These are phyloP conservation scores for Ogataea pini DNA, from an alignment of 805 yeast genomes.

Conservation along the genomic window DNA sequence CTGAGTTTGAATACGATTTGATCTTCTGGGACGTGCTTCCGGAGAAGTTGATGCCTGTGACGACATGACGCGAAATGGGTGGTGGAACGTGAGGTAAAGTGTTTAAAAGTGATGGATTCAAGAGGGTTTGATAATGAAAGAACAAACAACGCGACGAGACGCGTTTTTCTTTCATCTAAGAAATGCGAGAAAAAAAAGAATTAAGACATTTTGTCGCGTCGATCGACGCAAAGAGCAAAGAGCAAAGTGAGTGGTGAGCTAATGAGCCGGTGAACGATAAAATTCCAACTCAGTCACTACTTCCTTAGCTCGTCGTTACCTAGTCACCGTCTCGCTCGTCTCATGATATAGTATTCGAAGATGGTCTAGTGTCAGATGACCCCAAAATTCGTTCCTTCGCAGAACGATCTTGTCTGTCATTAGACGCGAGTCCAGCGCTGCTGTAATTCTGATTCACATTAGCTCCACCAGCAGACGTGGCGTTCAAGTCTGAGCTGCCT, in stretches of 20 bases:
- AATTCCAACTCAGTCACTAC: no score
- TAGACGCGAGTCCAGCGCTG: slow-evolving; percentile 1
- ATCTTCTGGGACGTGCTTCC: slow-evolving; percentile 15
- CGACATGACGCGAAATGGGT: slow-evolving; percentile 1
- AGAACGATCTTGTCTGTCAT: slow-evolving; percentile 10
- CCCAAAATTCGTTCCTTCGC: slow-evolving; percentile 27
- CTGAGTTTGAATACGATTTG: slow-evolving; percentile 15
- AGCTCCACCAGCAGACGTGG: slow-evolving; percentile 3
- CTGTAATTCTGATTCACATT: slow-evolving; percentile 19
- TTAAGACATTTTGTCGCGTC: background rate
- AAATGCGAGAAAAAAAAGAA: background rate
- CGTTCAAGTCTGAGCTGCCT: slow-evolving; percentile 7
- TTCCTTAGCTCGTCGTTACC: no score
- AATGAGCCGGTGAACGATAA: no score
- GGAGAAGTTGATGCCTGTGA: background rate
- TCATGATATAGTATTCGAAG: slow-evolving; percentile 8
- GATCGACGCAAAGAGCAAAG: background rate
- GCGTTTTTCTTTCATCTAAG: background rate
- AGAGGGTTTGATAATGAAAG: no score
- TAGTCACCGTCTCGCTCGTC: no score
- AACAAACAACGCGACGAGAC: slow-evolving; percentile 1
- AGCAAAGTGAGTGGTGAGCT: no score
- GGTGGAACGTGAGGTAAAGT: no score
- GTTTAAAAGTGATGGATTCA: no score
- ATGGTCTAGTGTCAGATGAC: slow-evolving; percentile 8